Evolutionary conservation across 495 filamentous ascomycete genomes (phyloP), one percentile per base, ranked within the genome.

Genomic region (Penicillium nucicola): DNA sequence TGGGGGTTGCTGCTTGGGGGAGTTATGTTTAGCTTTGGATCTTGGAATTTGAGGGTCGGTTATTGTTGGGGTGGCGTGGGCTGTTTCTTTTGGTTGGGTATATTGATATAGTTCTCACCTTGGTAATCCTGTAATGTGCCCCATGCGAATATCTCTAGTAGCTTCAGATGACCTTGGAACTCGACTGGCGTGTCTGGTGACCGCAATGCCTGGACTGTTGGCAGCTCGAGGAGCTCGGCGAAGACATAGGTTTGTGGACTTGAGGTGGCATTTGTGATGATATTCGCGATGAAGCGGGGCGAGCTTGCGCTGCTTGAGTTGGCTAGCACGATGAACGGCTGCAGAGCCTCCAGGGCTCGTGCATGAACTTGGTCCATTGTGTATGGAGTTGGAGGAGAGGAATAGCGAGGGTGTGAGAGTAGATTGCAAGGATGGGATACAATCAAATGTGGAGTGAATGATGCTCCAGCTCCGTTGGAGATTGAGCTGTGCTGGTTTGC

Each of bases 81-180:
- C n/a, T 25, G n/a, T 20, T 33, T 15, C 37, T 18, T 14, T 28
- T 15, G 17, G 17, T 5, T 36, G 13, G 35, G 33, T 35, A 33
- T 15, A 7, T 12, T 40, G 38, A 30, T 33, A 31, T 58, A 53
- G 48, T 56, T 56, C 52, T 14, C 61, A 87, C 86, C 63, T 66
- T 83, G 77, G 73, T 95, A 96, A 43, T 84, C 78, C 25, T 78
- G 67, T 78, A 88, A 96, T 58, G 90, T 96, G 43, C 93, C 95
- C 79, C 92, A 91, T 42, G 90, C 84, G 74, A 97, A 99, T 50
- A 97, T 88, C 71, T 93, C 79, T 35, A 97, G 85, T 3, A 96
- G 79, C 6, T 77, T 82, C 17, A 92, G 76, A 68, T 88, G 83
- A 9, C 58, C 53, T 14, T 71, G 62, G 50, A 77, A 77, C 47